These are phyloP conservation scores for Urochloa ruziziensis DNA, from an alignment of 176 grass and related monocot species.

Conservation along the genomic window DNA sequence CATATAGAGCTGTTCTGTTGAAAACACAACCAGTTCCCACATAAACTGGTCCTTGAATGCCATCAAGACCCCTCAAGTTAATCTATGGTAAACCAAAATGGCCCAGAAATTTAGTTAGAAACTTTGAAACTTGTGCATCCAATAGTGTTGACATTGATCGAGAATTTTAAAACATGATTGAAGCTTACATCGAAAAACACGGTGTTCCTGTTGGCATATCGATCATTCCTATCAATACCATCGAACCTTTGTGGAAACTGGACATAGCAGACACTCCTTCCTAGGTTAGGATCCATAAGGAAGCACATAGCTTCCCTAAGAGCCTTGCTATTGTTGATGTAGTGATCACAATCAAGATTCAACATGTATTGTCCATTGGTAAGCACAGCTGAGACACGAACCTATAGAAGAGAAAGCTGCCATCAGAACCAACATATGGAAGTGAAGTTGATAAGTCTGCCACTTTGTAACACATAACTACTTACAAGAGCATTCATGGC, in stretches of 20 bases:
- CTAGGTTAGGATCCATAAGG: constrained; percentile 99
- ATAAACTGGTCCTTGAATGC: constrained; percentile 99
- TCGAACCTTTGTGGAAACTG: constrained; percentile 99
- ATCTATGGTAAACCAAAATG: constrained; percentile 57
- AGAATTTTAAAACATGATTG: constrained; percentile 6
- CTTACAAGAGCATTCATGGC: constrained; percentile 99
- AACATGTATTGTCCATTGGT: constrained; percentile 98
- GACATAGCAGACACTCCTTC: constrained; percentile 92
- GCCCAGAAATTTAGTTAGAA: neutral
- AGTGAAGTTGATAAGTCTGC: constrained; percentile 21
- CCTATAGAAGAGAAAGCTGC: constrained; percentile 44
- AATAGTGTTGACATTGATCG: neutral
- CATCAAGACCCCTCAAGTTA: constrained; percentile 99
- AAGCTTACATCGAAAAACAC: constrained; percentile 98
- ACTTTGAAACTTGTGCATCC: constrained; percentile 4
- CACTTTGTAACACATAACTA: constrained; percentile 20
- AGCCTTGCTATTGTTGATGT: constrained; percentile 99
- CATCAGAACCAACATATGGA: constrained; percentile 39
- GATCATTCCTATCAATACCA: constrained; percentile 96
- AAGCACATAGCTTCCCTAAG: constrained; percentile 98
- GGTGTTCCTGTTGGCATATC: constrained; percentile 98
- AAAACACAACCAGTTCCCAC: constrained; percentile 99
- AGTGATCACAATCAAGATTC: constrained; percentile 99
- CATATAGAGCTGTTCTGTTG: constrained; percentile 98
- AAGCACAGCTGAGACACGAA: constrained; percentile 98